phyloP scores from a whole-genome alignment of 495 filamentous ascomycete genomes.

The Ascobolus immersus region DNA sequence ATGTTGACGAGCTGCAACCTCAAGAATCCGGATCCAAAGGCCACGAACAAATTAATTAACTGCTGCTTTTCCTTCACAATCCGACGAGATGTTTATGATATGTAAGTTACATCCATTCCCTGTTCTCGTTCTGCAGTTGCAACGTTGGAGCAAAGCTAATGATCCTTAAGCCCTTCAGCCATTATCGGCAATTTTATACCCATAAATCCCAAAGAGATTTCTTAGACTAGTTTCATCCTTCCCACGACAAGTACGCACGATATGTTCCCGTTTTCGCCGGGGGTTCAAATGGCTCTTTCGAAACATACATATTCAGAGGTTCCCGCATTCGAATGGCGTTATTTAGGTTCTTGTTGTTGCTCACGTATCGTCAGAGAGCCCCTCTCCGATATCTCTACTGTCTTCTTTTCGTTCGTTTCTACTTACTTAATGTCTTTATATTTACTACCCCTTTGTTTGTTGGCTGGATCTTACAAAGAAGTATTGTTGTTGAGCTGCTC shows the following conservation, averaged over 20 bases:
- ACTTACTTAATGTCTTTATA: too few relatives aligned
- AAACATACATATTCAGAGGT: too few relatives aligned
- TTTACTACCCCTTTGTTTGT: too few relatives aligned
- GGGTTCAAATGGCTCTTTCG: too few relatives aligned
- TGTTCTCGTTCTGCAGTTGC: constrained; percentile 1
- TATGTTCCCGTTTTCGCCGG: too few relatives aligned
- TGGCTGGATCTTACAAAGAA: too few relatives aligned
- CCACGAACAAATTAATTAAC: constrained; percentile 45
- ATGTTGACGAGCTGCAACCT: constrained; percentile 84
- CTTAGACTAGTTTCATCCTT: constrained; percentile 1
- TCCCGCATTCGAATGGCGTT: too few relatives aligned
- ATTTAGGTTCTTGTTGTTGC: constrained; percentile 12
- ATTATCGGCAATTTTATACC: constrained; percentile 95
- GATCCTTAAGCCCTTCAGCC: constrained; percentile 39
- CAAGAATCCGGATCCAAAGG: constrained; percentile 55
- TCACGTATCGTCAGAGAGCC: constrained; percentile 9
- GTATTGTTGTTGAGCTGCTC: too few relatives aligned
- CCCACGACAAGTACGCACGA: too few relatives aligned
- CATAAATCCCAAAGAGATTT: constrained; percentile 23
- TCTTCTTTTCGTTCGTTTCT: too few relatives aligned
- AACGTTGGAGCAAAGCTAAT: too few relatives aligned
- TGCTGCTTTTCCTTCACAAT: constrained; percentile 98
- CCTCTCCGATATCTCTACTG: constrained; percentile 11
- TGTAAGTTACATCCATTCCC: constrained; percentile 34
- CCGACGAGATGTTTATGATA: constrained; percentile 75